Base-by-base conservation (phyloP, 2,329 filamentous ascomycete genomes). In the Nothomitra cinnamomea region DNA sequence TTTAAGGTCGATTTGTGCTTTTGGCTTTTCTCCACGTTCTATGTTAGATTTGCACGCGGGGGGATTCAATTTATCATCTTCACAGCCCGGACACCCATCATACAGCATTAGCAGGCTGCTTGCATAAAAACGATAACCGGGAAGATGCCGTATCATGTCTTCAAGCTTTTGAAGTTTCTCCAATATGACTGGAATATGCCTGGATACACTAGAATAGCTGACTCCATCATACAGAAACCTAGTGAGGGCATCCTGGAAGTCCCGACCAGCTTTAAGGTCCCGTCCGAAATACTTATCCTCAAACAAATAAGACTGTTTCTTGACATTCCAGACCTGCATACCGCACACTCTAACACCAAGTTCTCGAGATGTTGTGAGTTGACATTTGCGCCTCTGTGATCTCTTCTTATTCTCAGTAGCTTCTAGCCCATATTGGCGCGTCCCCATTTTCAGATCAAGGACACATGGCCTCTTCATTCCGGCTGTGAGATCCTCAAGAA, bases 401-500 rank as follows among this genome's bases (percentile, higher is more conserved):
- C 83, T 82, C 62, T 89, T 86, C 67, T 98, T 98, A 72, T 94
- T 94, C 43, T 87, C 81, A 53, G 78, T 82, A 1, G 92, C 92
- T 60, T 96, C 89, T 12, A 96, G 80, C 6, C 92, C 92, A 65
- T 95, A 96, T 64, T 98, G 92, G 1, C 92, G 82, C 6, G 92
- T 98, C 19, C 92, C 92, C 92, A 98, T 98, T 66, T 98, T 98
- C 57, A 98, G 73, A 64, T 98, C 92, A 67, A 98, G 84, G 56
- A 98, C 94, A 68, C 92, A 96, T 3, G 92, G 92, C 51, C 85
- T 82, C 64, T 87, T 89, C 92, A 98, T 96, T 35, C 90, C 90
- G 1, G 90, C 86, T 1, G 92, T 98, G 49, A 98, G 76, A 65
- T 98, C 92, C 67, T 98, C 92, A 8, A 98, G 72, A 0, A 98